A percentile compares a stretch with the other conserved stretches of the same genome.
Evolutionary conservation across 176 grass and related monocot genomes (phyloP).

Genomic region (Phyllostachys edulis): DNA sequence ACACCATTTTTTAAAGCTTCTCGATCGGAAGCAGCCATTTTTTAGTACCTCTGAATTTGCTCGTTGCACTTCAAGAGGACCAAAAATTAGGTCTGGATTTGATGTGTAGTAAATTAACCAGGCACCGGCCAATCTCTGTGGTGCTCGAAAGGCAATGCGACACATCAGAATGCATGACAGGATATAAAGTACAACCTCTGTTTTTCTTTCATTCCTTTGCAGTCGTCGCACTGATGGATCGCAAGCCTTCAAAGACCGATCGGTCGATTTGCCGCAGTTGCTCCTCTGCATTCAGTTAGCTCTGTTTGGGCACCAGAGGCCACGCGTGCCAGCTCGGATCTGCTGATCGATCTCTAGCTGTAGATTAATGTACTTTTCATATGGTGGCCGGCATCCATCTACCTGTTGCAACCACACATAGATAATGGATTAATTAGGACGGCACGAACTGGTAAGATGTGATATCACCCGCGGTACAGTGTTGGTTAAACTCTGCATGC

Average conservation of each 20-base stretch:
- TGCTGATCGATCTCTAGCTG: background rate
- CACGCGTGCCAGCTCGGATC: slow-evolving; percentile 11
- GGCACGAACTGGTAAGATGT: slow-evolving; percentile 11
- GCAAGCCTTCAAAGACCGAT: background rate
- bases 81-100: background rate
- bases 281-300: slow-evolving; percentile 5
- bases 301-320: slow-evolving; percentile 20
- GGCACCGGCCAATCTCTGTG: background rate
- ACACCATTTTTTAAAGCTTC: slow-evolving; percentile 2
- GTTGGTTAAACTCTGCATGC: background rate
- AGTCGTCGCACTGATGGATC: background rate
- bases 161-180: background rate
- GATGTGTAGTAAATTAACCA: background rate
- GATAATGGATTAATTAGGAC: background rate
- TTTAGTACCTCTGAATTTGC: background rate
- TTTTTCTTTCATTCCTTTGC: background rate
- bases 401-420: background rate
- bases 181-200: background rate
- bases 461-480: background rate
- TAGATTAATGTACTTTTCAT: slow-evolving; percentile 9
- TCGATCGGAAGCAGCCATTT: background rate
- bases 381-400: background rate
- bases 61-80: background rate
- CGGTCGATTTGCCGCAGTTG: slow-evolving; percentile 29
- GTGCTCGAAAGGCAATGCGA: slow-evolving; percentile 2